phyloP scores from a whole-genome alignment of 345 rosid species.

The Populus deltoides region DNA sequence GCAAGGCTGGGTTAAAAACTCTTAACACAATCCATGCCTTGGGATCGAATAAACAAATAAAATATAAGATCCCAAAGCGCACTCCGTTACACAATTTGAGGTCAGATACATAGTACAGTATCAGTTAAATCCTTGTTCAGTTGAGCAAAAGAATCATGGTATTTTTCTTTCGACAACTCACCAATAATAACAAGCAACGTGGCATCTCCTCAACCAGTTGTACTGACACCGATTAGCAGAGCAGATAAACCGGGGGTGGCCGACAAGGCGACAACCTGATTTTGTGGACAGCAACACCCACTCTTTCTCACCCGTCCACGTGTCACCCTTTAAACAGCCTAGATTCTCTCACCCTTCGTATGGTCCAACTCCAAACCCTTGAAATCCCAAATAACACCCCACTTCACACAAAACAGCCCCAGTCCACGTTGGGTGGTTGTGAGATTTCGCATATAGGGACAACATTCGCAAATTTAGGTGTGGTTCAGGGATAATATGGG shows the following conservation, averaged over 20 bases:
- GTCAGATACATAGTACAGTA: slow-evolving; percentile 3
- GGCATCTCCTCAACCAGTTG: slow-evolving; percentile 39
- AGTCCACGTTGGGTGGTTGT: neutral
- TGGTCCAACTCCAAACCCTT: neutral
- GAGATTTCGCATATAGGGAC: neutral
- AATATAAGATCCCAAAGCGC: neutral
- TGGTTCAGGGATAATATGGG: slow-evolving; percentile 15
- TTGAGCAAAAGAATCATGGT: neutral
- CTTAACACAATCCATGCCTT: neutral
- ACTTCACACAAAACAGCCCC: neutral
- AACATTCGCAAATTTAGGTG: neutral
- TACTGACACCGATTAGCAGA: slow-evolving; percentile 23
- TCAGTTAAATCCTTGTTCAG: neutral
- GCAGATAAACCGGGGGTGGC: slow-evolving; percentile 66
- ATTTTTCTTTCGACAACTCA: slow-evolving; percentile 10
- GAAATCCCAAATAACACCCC: neutral
- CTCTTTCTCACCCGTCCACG: slow-evolving; percentile 40
- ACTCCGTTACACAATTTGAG: neutral
- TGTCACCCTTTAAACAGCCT: slow-evolving; percentile 29
- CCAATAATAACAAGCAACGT: slow-evolving; percentile 36
- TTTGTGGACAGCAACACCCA: slow-evolving; percentile 49
- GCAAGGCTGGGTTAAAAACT: no score
- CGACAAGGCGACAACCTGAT: slow-evolving; percentile 69
- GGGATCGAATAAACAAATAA: neutral
- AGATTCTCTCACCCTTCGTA: slow-evolving; percentile 20